Conservation (phyloP, 768 basidiomycete species). For the Pisolithus marmoratus region DNA sequence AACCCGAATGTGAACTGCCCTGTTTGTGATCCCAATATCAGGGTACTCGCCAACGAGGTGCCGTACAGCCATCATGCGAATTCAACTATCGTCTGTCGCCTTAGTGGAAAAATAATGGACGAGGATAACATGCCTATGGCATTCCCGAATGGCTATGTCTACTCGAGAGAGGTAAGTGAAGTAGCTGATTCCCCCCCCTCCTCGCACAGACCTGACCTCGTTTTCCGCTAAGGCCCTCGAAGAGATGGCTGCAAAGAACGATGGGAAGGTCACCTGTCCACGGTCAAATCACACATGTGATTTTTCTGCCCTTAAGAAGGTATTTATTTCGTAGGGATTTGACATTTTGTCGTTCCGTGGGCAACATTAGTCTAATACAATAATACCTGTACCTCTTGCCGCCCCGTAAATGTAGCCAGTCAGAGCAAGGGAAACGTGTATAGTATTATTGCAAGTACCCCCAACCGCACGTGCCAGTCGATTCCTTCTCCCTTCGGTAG, state of each 20-base stretch:
- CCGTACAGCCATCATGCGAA: conserved; percentile 93
- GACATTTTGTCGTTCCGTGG: background rate
- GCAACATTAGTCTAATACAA: background rate
- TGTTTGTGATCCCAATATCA: conserved; percentile 75
- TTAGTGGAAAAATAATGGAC: conserved; percentile 93
- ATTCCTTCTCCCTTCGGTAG: background rate
- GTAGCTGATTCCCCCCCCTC: conserved; percentile 10
- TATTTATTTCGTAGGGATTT: conserved; percentile 71
- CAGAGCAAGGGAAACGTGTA: too few relatives aligned
- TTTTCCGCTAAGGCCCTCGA: conserved; percentile 57
- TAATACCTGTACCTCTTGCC: background rate
- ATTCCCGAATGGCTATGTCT: conserved; percentile 87
- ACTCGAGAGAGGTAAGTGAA: conserved; percentile 77
- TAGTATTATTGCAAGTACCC: background rate
- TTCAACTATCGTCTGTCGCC: conserved; percentile 88
- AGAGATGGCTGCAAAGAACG: conserved; percentile 79
- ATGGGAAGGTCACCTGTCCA: conserved; percentile 81
- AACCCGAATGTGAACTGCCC: conserved; percentile 85
- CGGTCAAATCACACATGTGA: conserved; percentile 60
- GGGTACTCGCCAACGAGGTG: conserved; percentile 75
- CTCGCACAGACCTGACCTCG: background rate
- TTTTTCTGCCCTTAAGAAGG: conserved; percentile 70
- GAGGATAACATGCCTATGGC: conserved; percentile 90
- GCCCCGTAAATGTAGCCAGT: background rate
- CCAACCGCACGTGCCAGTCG: background rate